phyloP scores from a whole-genome alignment of 176 grass and related monocot genomes.

The Areca catechu region DNA sequence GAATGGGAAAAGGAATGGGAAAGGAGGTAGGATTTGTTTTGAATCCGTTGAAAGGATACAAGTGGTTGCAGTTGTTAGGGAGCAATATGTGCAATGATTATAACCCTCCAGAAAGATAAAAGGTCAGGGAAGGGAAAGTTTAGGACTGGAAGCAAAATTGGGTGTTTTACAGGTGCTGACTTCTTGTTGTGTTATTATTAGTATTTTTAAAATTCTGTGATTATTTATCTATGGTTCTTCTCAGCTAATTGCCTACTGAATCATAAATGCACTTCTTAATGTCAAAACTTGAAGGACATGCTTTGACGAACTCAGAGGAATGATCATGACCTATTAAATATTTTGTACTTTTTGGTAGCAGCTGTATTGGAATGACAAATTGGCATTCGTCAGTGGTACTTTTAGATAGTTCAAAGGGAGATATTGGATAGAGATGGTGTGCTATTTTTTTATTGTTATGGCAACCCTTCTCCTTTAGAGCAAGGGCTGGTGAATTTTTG shows the following conservation, averaged over 20 bases:
- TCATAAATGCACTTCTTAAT: conserved; percentile 6
- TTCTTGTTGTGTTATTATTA: background rate
- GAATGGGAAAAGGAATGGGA: no score
- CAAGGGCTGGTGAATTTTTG: background rate
- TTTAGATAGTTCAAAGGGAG: conserved; percentile 2
- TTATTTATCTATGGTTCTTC: conserved; percentile 8
- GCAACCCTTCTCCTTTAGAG: background rate
- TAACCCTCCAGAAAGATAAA: no score
- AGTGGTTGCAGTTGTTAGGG: no score
- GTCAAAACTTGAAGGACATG: background rate
- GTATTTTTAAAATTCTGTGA: background rate
- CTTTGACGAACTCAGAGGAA: background rate
- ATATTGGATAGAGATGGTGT: background rate
- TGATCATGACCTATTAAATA: conserved; percentile 5
- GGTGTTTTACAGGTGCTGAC: background rate
- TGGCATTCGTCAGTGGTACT: background rate
- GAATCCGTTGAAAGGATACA: no score
- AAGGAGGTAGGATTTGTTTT: no score
- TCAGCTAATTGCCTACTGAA: background rate
- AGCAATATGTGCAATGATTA: no score
- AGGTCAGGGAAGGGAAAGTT: no score
- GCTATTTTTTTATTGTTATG: background rate
- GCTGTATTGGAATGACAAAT: background rate
- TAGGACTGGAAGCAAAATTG: background rate
- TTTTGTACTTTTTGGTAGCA: background rate